Percentiles rank a stretch among this genome's conserved stretches.
These are phyloP conservation scores for Cryptococcus floricola DNA, from an alignment of 1,284 basidiomycete species.

Conservation along the genomic window DNA sequence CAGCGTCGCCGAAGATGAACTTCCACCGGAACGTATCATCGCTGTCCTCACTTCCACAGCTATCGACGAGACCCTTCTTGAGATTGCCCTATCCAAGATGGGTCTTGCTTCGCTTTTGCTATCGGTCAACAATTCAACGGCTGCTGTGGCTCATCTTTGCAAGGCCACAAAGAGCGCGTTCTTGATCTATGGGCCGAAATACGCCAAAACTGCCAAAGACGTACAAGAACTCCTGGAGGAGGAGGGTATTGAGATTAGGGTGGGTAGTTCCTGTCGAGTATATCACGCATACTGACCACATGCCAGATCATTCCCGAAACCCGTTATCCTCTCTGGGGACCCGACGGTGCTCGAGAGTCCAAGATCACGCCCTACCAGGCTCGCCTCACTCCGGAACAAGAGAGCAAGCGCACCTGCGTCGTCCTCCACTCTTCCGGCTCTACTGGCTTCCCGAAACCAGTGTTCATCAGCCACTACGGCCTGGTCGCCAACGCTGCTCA, in stretches of 20 bases:
- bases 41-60: conserved; percentile 51
- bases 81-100: conserved; percentile 53
- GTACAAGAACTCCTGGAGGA: conserved; percentile 40
- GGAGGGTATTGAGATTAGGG: conserved; percentile 40
- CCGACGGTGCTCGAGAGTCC: conserved; percentile 43
- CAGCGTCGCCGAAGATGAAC: conserved; percentile 5
- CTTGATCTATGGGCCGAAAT: conserved; percentile 54
- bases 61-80: conserved; percentile 52
- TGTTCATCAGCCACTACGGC: conserved; percentile 44
- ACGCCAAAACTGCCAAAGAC: conserved; percentile 45
- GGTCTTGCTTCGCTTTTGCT: conserved; percentile 53
- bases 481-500: conserved; percentile 40
- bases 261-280: conserved; percentile 1
- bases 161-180: conserved; percentile 53
- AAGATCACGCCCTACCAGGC: conserved; percentile 46
- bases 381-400: conserved; percentile 53
- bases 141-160: conserved; percentile 58
- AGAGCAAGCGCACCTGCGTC: conserved; percentile 52
- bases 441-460: conserved; percentile 52
- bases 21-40: conserved; percentile 46
- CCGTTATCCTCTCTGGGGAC: conserved; percentile 53
- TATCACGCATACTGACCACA: not conserved
- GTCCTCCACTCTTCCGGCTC: conserved; percentile 64
- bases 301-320: conserved; percentile 45
- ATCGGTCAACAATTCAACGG: conserved; percentile 59